These are phyloP conservation scores for Jimgerdemannia lactiflua DNA, from an alignment of 192 early-diverging fungal species.

Conservation along the genomic window DNA sequence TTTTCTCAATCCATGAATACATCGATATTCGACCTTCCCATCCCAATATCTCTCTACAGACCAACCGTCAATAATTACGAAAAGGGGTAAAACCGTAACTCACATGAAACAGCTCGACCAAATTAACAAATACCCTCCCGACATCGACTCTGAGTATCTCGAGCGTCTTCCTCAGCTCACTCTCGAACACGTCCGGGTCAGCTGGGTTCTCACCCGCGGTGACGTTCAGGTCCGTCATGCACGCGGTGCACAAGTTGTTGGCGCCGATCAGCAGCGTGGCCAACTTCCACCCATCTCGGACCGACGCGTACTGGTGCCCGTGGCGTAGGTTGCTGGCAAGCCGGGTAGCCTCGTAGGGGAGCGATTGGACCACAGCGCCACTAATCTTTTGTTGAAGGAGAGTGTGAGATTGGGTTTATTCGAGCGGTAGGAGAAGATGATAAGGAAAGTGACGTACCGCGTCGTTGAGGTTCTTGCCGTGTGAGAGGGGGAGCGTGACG, in stretches of 20 bases:
- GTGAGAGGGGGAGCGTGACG: constrained; percentile 40
- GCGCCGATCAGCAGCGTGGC: constrained; percentile 54
- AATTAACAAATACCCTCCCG: constrained; percentile 47
- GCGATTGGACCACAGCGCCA: constrained; percentile 43
- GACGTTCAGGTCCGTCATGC: too few species aligned
- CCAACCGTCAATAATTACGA: too few species aligned
- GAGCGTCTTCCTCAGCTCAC: constrained; percentile 28
- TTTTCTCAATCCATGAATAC: too few species aligned
- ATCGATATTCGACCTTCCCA: too few species aligned
- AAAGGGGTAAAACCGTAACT: too few species aligned
- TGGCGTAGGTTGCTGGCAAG: constrained; percentile 26
- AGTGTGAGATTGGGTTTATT: constrained; percentile 7
- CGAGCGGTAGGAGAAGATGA: neutral
- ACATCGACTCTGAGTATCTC: constrained; percentile 32
- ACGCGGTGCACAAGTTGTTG: constrained; percentile 48
- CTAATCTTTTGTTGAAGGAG: constrained; percentile 33
- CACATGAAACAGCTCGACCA: constrained; percentile 49
- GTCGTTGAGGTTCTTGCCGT: constrained; percentile 45
- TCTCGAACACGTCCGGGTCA: constrained; percentile 40
- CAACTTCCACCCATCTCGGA: constrained; percentile 48
- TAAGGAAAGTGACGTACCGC: constrained; percentile 35
- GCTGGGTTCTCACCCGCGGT: constrained; percentile 21
- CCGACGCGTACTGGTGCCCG: constrained; percentile 20
- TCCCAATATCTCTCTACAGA: too few species aligned
- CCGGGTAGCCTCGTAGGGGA: constrained; percentile 31